Base-by-base conservation (phyloP, 208 protist genomes). In the Herpetomonas tarakana region DNA sequence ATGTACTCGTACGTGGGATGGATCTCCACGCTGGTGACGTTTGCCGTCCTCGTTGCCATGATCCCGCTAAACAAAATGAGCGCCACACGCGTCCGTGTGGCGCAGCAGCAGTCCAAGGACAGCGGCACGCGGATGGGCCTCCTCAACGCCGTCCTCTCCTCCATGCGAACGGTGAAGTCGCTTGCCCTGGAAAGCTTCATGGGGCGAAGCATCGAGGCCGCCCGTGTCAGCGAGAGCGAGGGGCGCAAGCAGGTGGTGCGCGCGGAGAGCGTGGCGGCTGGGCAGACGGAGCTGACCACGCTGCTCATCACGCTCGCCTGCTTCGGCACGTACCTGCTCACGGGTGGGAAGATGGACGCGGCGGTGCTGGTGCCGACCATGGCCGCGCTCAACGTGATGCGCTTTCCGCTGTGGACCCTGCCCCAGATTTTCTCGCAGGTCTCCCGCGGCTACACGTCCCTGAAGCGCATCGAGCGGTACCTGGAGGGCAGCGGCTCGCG, bases 121-220 rank as follows among this genome's bases (percentile, higher is more conserved):
- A 81, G 73, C 61, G 71, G 74, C 26, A 64, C 60, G 16, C 70
- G 83, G n/a, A 69, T 87, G 26, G 82, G 68, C 29, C 75, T 88
- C 41, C 73, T 92, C 29, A 75, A 72, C 26, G 67, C 71, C n/a
- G 74, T 78, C 30, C 62, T 92, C 9, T 62, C 75, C 4, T 71
- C 62, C 7, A 92, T 92, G 78, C 85, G 85, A 21, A 85, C 81
- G 25, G 76, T 92, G 21, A 85, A 88, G 64, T 68, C 81, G 41
- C 84, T 92, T 78, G 77, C 76, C 18, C 69, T 83, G 25, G 81
- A 92, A 51, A 35, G 72, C 44, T 67, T 51, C 45, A 66, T 88
- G 7, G 53, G 80, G 47, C 27, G 58, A 7, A 71, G 74, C 19
- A 62, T 87, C 30, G 66, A 78, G 45, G 66, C 59, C 11, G 64